Evolutionary conservation across 257 asterid genomes (phyloP), one percentile per base, ranked within the genome.

Genomic region (Verbascum thapsus): DNA sequence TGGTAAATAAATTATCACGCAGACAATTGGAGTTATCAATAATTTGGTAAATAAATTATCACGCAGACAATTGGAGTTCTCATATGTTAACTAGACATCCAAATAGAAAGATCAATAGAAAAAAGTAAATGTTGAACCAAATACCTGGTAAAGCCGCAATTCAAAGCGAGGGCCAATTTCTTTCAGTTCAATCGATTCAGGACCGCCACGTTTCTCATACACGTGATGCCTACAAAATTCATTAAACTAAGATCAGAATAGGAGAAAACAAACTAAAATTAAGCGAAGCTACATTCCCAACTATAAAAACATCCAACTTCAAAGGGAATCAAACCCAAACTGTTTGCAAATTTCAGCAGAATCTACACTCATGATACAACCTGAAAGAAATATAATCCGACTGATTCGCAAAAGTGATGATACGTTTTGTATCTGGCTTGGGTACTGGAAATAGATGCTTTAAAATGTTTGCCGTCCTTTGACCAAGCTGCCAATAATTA

Each of bases 141-240:
- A 38, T 79, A 92, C 99, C 99, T 87, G 83, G 79, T 87, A 87
- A 34, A 85, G 96, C 56, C 80, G 82, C 79, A 92, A 51, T 68
- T 92, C 99, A 78, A 92, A 89, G 48, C 99, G 95, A 63, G 97
- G 99, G 9, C 97, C 99, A 66, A 92, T 69, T 80, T 92, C 99
- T 72, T 83, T 89, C 76, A 92, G 80, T 44, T 92, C 97, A 58
- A 87, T 16, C 42, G 96, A 89, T 76, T 92, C 89, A 57, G 97
- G 90, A 57, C 97, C 97, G 54, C 94, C 96, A 50, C 72, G 84
- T 68, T 85, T 84, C 75, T 88, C 95, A 70, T 82, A 87, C 40
- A 89, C 30, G 78, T 89, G 97, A 83, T 92, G 91, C 83, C 99
- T 91, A 85, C 83, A 77, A 12, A 42, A 61, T 49, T 58, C 10